Percentiles rank a stretch among this genome's conserved stretches.
phyloP scores from a whole-genome alignment of 1,139 yeast genomes.

The Yamadazyma siamensis region DNA sequence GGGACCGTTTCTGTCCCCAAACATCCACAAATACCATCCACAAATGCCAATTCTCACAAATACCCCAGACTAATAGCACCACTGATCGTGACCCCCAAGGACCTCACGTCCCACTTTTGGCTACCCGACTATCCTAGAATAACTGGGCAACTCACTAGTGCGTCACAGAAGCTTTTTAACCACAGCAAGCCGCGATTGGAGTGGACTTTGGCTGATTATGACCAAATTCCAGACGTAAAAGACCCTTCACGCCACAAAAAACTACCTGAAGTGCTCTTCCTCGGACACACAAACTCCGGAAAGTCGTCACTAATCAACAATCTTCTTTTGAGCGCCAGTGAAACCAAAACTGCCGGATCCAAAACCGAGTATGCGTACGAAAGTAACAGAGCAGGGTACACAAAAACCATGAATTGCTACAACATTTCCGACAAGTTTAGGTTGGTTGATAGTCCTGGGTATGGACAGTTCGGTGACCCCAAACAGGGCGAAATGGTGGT shows the following conservation, averaged over 20 bases:
- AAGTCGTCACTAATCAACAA: conserved; percentile 73
- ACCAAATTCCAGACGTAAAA: conserved; percentile 58
- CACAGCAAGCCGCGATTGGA: conserved; percentile 44
- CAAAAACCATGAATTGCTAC: conserved; percentile 73
- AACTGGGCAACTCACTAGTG: conserved; percentile 2
- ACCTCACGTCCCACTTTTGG: conserved; percentile 22
- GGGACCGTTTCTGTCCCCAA: background rate
- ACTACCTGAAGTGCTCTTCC: conserved; percentile 65
- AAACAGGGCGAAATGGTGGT: conserved; percentile 68
- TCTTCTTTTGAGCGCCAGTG: conserved; percentile 29
- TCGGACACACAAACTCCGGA: conserved; percentile 85
- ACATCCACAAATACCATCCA: background rate
- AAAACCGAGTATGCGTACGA: conserved; percentile 48
- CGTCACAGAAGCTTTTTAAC: conserved; percentile 37
- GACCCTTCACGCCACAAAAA: conserved; percentile 16
- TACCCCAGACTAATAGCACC: conserved; percentile 4
- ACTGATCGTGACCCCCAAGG: conserved; percentile 22
- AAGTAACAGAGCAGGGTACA: conserved; percentile 66
- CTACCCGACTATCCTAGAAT: conserved; percentile 15
- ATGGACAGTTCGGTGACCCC: conserved; percentile 62
- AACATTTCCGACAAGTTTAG: conserved; percentile 61
- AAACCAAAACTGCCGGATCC: conserved; percentile 14
- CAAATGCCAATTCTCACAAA: background rate
- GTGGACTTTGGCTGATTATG: conserved; percentile 55
- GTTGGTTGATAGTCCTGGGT: conserved; percentile 83